Evolutionary conservation across 805 yeast species (phyloP).

Genomic region (Ogataea pini): DNA sequence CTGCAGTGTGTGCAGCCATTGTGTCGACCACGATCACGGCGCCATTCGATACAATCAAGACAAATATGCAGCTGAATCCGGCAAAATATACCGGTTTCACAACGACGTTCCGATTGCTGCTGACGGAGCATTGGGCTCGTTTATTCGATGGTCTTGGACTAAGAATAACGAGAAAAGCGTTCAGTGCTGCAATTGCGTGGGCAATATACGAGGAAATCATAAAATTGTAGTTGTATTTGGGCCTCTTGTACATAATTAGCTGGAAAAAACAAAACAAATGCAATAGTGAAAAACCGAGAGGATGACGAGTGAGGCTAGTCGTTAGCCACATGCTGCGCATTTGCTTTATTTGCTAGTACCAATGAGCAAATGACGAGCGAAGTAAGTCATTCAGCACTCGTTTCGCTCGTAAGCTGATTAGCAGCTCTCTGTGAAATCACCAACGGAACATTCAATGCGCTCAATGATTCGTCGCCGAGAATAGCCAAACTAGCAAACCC

Average conservation of each 20-base stretch:
- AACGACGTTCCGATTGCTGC: slow-evolving; percentile 41
- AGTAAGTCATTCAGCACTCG: neutral
- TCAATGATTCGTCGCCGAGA: slow-evolving; percentile 23
- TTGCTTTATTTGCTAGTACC: no score
- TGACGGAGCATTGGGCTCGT: slow-evolving; percentile 50
- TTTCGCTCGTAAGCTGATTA: neutral
- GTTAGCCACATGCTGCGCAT: no score
- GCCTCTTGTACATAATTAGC: neutral
- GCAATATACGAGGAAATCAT: slow-evolving; percentile 91
- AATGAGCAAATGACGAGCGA: slow-evolving; percentile 1
- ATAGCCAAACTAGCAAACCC: slow-evolving; percentile 57
- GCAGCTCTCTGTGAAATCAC: slow-evolving; percentile 27
- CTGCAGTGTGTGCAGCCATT: slow-evolving; percentile 81
- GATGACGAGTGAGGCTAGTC: no score
- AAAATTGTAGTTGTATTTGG: slow-evolving; percentile 29
- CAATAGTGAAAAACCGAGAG: no score
- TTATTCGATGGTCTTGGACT: slow-evolving; percentile 84
- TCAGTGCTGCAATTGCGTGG: slow-evolving; percentile 96
- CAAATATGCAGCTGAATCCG: slow-evolving; percentile 81
- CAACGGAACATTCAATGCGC: slow-evolving; percentile 21
- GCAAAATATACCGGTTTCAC: slow-evolving; percentile 41
- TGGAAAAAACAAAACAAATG: no score
- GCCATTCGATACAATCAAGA: slow-evolving; percentile 93
- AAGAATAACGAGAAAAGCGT: slow-evolving; percentile 79
- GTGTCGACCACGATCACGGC: slow-evolving; percentile 85